Conservation (phyloP, 371 early-diverging fungal species). For the Mortierella sp. region DNA sequence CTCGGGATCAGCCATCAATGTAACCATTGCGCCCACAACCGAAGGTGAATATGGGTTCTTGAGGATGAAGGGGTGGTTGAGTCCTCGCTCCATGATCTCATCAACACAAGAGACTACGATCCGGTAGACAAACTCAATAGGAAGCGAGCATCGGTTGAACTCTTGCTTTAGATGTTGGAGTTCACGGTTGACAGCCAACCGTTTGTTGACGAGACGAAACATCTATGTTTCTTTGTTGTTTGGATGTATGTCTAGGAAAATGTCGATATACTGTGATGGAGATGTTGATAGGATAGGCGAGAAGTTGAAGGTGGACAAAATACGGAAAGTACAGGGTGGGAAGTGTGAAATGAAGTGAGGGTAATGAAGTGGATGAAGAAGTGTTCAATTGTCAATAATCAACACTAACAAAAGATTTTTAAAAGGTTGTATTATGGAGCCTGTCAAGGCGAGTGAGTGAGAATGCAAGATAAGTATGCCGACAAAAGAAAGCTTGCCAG, state of each 20-base stretch:
- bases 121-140: slow-evolving; percentile 52
- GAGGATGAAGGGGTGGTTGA: slow-evolving; percentile 54
- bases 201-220: slow-evolving; percentile 53
- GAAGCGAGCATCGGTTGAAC: slow-evolving; percentile 55
- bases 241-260: background rate
- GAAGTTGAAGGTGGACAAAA: background rate
- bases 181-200: slow-evolving; percentile 42
- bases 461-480: background rate
- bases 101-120: slow-evolving; percentile 50
- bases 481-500: background rate
- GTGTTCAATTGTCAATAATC: background rate
- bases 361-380: background rate
- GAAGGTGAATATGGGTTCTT: slow-evolving; percentile 44
- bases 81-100: slow-evolving; percentile 55
- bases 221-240: slow-evolving; percentile 8
- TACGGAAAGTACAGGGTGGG: background rate
- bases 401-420: background rate
- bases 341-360: background rate
- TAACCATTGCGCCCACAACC: slow-evolving; percentile 43
- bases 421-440: background rate
- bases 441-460: slow-evolving; percentile 12
- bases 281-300: background rate
- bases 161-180: slow-evolving; percentile 43
- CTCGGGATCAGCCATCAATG: slow-evolving; percentile 53
- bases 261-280: background rate